Conservation (phyloP, 805 yeast genomes). For the Brettanomyces anomalus region DNA sequence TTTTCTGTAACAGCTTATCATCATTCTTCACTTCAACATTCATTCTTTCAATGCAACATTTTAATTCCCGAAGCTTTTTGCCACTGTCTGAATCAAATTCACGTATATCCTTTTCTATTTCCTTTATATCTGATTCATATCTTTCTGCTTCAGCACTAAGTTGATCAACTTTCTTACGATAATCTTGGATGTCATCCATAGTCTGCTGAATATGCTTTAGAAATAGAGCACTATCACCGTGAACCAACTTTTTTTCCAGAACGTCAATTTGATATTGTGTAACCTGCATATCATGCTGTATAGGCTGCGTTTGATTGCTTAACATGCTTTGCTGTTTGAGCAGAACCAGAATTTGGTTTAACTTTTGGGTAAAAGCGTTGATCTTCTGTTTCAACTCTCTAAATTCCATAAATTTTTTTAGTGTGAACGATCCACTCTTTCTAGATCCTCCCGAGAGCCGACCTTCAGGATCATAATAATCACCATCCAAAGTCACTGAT, state of each 20-base stretch:
- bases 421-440: slow-evolving; percentile 44
- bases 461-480: slow-evolving; percentile 92
- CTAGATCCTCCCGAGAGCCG: slow-evolving; percentile 93
- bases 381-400: slow-evolving; percentile 35
- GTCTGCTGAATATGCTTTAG: slow-evolving; percentile 34
- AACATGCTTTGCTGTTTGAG: slow-evolving; percentile 34
- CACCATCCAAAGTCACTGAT: slow-evolving; percentile 88
- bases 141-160: slow-evolving; percentile 25
- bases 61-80: slow-evolving; percentile 60
- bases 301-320: slow-evolving; percentile 39
- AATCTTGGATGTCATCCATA: slow-evolving; percentile 33
- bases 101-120: slow-evolving; percentile 64
- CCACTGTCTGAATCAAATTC: slow-evolving; percentile 80
- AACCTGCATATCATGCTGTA: slow-evolving; percentile 51
- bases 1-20: slow-evolving; percentile 34
- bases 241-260: slow-evolving; percentile 44
- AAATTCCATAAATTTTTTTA: slow-evolving; percentile 58
- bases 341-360: slow-evolving; percentile 31
- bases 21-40: slow-evolving; percentile 25
- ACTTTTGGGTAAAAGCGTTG: slow-evolving; percentile 27
- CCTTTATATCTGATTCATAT: slow-evolving; percentile 35
- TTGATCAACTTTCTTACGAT: slow-evolving; percentile 30
- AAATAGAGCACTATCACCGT: slow-evolving; percentile 49
- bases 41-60: slow-evolving; percentile 39
- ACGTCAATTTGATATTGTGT: slow-evolving; percentile 51